Percentiles rank a stretch among this genome's conserved stretches.
Evolutionary conservation across 306 rosid species (phyloP).

Genomic region (Prunus mume): DNA sequence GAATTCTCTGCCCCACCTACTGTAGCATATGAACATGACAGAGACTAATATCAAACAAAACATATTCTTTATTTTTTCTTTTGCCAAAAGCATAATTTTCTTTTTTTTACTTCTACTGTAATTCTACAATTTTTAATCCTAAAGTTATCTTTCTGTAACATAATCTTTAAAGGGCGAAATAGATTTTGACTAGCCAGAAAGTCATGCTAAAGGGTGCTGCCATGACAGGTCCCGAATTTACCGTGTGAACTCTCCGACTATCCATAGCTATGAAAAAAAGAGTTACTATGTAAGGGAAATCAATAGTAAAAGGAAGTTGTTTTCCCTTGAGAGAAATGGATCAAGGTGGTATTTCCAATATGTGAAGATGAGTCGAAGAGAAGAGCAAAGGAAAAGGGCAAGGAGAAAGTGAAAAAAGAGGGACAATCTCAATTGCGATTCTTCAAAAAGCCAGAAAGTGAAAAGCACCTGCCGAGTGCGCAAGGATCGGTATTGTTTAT

Average conservation of each 20-base stretch:
- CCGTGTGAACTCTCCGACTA: neutral
- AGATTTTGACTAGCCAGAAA: neutral
- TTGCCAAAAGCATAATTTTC: neutral
- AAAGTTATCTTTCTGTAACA: neutral
- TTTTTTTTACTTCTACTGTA: neutral
- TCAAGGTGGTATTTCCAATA: neutral
- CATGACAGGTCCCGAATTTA: neutral
- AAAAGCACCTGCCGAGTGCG: conserved; percentile 43
- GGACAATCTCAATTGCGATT: conserved; percentile 51
- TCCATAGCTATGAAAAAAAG: too few relatives aligned
- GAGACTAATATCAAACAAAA: neutral
- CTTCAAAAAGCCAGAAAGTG: conserved; percentile 61
- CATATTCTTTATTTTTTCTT: neutral
- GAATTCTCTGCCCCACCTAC: conserved; percentile 38
- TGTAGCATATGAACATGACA: conserved; percentile 6
- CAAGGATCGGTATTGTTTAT: conserved; percentile 30
- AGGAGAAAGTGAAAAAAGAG: conserved; percentile 38
- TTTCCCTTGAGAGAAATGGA: conserved; percentile 23
- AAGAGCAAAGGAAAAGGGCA: conserved; percentile 24
- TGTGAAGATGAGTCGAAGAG: conserved; percentile 17
- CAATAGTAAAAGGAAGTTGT: too few relatives aligned
- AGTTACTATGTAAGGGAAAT: neutral
- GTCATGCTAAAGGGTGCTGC: neutral
- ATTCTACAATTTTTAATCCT: neutral
- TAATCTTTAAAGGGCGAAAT: neutral